Percentiles rank a stretch among this genome's conserved stretches.
Conservation (phyloP, 2,329 filamentous ascomycete genomes). For the Fusarium hostae region DNA sequence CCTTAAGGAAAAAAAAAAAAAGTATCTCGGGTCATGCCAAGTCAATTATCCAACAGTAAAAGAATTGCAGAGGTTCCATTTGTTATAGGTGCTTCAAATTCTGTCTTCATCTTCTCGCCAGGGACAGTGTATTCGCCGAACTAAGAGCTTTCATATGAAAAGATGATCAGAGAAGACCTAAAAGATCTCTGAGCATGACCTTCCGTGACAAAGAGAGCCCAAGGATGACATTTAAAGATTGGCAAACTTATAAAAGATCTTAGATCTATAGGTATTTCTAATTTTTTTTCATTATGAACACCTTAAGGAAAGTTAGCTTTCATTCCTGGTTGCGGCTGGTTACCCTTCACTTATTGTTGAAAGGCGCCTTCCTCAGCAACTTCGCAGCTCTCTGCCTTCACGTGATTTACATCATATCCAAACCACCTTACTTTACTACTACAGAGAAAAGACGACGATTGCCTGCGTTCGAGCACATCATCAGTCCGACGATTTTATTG, state of each 20-base stretch:
- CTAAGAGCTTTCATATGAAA: background rate
- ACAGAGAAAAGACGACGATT: constrained; percentile 6
- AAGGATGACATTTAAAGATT: background rate
- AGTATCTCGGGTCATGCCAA: background rate
- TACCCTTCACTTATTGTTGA: constrained; percentile 1
- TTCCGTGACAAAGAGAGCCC: background rate
- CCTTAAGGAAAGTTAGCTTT: background rate
- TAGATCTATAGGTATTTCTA: background rate
- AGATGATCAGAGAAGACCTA: background rate
- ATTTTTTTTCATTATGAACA: background rate
- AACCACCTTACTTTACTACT: background rate
- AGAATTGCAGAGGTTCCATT: background rate
- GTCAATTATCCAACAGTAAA: background rate
- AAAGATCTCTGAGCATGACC: background rate
- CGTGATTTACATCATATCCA: constrained; percentile 29
- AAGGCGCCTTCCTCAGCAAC: background rate
- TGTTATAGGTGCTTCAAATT: background rate
- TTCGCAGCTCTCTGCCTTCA: constrained; percentile 8
- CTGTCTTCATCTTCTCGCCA: background rate
- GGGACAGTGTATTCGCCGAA: background rate
- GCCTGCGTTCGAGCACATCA: constrained; percentile 19
- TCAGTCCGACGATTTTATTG: background rate
- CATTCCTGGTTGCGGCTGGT: constrained; percentile 2
- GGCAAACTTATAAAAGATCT: background rate
- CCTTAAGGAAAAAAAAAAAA: too few relatives aligned